Conservation (phyloP, 1,284 basidiomycete species). For the Leucoagaricus sp. region DNA sequence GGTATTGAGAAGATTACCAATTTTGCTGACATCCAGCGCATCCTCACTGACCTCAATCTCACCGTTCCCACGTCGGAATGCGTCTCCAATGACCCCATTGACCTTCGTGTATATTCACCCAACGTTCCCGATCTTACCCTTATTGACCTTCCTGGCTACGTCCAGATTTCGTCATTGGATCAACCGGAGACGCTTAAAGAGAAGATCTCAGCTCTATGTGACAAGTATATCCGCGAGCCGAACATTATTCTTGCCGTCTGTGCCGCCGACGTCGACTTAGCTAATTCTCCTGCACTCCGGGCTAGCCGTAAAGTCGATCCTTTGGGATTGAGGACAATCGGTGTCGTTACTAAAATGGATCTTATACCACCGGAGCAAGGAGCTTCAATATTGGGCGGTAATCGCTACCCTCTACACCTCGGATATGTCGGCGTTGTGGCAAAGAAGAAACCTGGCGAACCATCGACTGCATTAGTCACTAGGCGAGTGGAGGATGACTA, state of each 20-base stretch:
- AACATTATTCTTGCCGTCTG: constrained; percentile 99
- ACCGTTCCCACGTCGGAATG: constrained; percentile 88
- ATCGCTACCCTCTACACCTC: constrained; percentile 95
- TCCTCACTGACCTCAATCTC: constrained; percentile 93
- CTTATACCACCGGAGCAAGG: constrained; percentile 87
- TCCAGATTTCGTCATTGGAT: constrained; percentile 94
- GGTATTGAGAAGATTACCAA: constrained; percentile 88
- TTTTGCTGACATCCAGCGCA: constrained; percentile 89
- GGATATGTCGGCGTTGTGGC: constrained; percentile 98
- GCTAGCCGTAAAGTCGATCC: constrained; percentile 95
- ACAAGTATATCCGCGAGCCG: constrained; percentile 96
- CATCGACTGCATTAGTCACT: constrained; percentile 53
- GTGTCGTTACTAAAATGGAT: constrained; percentile 99
- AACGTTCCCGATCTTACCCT: constrained; percentile 96
- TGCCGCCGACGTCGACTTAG: constrained; percentile 97
- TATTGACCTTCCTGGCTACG: constrained; percentile 97
- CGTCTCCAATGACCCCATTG: constrained; percentile 94
- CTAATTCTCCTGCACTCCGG: constrained; percentile 94
- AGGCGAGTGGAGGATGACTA: constrained; percentile 79
- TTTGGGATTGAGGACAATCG: constrained; percentile 92
- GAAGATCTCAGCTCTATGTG: constrained; percentile 88
- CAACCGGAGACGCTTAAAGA: constrained; percentile 95
- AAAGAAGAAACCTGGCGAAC: constrained; percentile 57
- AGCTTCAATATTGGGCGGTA: constrained; percentile 81
- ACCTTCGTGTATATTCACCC: constrained; percentile 95